Evolutionary conservation across 2,329 filamentous ascomycete genomes (phyloP).

Genomic region (Ceratocystis variospora): DNA sequence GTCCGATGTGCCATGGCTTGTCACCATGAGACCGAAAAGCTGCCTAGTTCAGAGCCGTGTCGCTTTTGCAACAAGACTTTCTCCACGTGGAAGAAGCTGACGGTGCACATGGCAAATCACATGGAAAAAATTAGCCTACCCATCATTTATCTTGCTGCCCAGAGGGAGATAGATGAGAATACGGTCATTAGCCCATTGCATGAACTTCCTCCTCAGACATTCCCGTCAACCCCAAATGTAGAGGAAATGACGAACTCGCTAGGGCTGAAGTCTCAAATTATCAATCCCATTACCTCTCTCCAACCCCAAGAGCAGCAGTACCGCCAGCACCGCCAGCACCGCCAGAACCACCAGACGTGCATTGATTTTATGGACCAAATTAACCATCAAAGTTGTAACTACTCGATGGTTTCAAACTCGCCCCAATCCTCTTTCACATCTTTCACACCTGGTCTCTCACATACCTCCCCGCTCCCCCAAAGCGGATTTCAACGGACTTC

Average conservation of each 20-base stretch:
- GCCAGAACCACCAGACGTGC: not conserved
- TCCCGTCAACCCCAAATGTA: not conserved
- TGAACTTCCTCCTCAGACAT: conserved; percentile 34
- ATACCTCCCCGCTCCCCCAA: not conserved
- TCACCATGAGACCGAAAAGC: conserved; percentile 51
- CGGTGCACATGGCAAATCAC: conserved; percentile 83
- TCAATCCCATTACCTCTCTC: not conserved
- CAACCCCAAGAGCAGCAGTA: not conserved
- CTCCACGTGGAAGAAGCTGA: conserved; percentile 81
- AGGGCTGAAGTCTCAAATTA: not conserved
- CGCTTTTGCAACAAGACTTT: conserved; percentile 74
- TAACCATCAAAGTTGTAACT: not conserved
- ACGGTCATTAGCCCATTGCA: conserved; percentile 56
- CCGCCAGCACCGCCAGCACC: not conserved
- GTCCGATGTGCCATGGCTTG: conserved; percentile 70
- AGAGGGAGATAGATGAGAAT: conserved; percentile 40
- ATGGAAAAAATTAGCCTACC: conserved; percentile 87
- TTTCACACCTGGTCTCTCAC: not conserved
- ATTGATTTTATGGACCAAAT: not conserved
- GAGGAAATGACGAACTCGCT: conserved; percentile 19
- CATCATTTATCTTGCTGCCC: conserved; percentile 48
- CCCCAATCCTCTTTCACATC: conserved; percentile 1
- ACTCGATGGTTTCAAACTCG: not conserved
- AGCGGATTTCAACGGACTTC: not conserved
- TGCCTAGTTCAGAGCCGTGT: conserved; percentile 64